Conservation (phyloP, 2,329 filamentous ascomycete species). For the Cercospora brassicicola region DNA sequence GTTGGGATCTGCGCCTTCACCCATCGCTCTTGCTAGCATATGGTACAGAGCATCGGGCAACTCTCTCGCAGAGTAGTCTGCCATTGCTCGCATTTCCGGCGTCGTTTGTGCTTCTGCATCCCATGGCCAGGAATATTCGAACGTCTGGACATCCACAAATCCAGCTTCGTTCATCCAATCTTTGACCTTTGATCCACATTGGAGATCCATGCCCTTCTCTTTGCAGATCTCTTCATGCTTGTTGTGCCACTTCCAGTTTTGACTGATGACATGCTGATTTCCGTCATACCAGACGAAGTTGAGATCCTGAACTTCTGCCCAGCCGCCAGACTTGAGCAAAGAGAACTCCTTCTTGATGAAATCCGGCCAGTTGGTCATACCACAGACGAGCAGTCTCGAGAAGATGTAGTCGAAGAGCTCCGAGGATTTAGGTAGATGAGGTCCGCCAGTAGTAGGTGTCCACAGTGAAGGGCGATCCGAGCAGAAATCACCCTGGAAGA, state of each 20-base stretch:
- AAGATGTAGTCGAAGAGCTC: slow-evolving; percentile 28
- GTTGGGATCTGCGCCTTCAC: neutral
- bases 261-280: slow-evolving; percentile 7
- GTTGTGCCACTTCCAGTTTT: slow-evolving; percentile 15
- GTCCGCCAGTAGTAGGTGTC: neutral
- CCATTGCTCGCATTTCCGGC: slow-evolving; percentile 16
- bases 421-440: neutral
- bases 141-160: slow-evolving; percentile 15
- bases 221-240: neutral
- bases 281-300: slow-evolving; percentile 12
- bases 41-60: slow-evolving; percentile 18
- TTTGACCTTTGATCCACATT: slow-evolving; percentile 11
- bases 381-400: slow-evolving; percentile 25
- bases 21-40: slow-evolving; percentile 9
- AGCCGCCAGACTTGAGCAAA: slow-evolving; percentile 28
- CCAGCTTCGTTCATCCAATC: slow-evolving; percentile 18
- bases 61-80: slow-evolving; percentile 7
- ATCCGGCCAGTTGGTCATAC: slow-evolving; percentile 28
- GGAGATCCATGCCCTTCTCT: slow-evolving; percentile 12
- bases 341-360: slow-evolving; percentile 20
- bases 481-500: slow-evolving; percentile 20
- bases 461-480: slow-evolving; percentile 12
- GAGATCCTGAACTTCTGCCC: slow-evolving; percentile 29
- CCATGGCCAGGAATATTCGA: slow-evolving; percentile 9
- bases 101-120: slow-evolving; percentile 9